These are phyloP conservation scores for Pleurotus giganteus DNA, from an alignment of 768 basidiomycete genomes.

Conservation along the genomic window DNA sequence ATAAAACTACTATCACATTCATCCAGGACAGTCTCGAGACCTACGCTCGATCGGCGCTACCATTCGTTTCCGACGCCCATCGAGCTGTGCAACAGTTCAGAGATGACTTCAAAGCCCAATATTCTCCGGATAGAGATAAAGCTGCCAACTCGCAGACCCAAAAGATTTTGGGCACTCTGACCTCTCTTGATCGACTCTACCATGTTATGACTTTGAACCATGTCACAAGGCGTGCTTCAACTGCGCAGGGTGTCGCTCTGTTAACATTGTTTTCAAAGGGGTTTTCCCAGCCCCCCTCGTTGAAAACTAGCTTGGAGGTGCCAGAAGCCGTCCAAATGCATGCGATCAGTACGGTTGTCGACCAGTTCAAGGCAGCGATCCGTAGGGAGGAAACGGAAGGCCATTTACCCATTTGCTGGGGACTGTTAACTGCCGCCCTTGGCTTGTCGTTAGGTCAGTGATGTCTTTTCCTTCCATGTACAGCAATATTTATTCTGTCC, in stretches of 20 bases:
- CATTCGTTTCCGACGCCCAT: constrained; percentile 79
- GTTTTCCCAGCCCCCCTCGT: constrained; percentile 55
- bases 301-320: constrained; percentile 21
- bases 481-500: not conserved
- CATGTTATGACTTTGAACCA: constrained; percentile 89
- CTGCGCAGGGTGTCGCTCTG: constrained; percentile 88
- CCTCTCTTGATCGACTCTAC: constrained; percentile 69
- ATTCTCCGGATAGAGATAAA: constrained; percentile 3
- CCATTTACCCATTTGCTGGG: constrained; percentile 92
- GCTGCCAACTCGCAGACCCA: constrained; percentile 13
- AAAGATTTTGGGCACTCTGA: constrained; percentile 40
- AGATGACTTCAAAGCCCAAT: not conserved
- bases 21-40: constrained; percentile 70
- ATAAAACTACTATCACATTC: constrained; percentile 49
- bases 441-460: constrained; percentile 65
- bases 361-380: constrained; percentile 65
- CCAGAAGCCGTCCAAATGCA: constrained; percentile 19
- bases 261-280: constrained; percentile 86
- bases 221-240: constrained; percentile 82
- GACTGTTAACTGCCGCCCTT: constrained; percentile 74
- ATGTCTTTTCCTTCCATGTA: not conserved
- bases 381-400: constrained; percentile 67
- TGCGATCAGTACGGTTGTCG: constrained; percentile 43
- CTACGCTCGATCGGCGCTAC: constrained; percentile 73
- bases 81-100: constrained; percentile 28